Percentiles rank a stretch among this genome's conserved stretches.
Evolutionary conservation across 1,284 basidiomycete species (phyloP).

Genomic region (Fomes fomentarius): DNA sequence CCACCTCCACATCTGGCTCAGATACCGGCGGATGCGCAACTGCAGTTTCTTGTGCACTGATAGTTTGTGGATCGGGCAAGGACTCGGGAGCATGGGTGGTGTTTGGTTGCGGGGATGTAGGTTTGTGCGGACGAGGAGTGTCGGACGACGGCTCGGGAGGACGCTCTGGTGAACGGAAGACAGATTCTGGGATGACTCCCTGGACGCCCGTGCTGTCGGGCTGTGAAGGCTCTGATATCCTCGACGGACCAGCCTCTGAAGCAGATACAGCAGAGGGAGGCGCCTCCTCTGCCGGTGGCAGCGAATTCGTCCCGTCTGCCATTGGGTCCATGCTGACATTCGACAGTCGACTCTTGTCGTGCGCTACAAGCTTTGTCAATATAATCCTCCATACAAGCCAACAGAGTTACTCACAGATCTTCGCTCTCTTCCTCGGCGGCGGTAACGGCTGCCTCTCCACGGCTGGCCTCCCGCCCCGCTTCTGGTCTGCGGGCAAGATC

Average conservation of each 20-base stretch:
- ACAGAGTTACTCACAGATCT: conserved; percentile 45
- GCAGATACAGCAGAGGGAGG: not conserved
- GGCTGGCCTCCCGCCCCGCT: conserved; percentile 55
- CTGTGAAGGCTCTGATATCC: not conserved
- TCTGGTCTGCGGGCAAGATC: conserved; percentile 81
- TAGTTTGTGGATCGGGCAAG: no score
- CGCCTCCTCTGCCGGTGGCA: not conserved
- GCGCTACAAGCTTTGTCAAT: not conserved
- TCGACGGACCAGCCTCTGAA: not conserved
- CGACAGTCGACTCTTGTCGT: conserved; percentile 6
- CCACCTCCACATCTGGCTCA: no score
- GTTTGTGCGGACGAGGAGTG: no score
- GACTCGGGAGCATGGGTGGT: no score
- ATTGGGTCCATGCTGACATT: no score
- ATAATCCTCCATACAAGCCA: not conserved
- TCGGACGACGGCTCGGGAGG: no score
- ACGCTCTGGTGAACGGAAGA: no score
- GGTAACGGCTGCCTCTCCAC: conserved; percentile 46
- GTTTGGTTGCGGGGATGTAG: no score
- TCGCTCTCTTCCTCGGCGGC: conserved; percentile 51
- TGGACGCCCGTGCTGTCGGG: not conserved
- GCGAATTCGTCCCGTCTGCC: no score
- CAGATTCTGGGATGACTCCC: no score
- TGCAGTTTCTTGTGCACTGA: no score
- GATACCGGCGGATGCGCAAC: no score